Percentiles rank a stretch among this genome's conserved stretches.
Conservation (phyloP, 2,329 filamentous ascomycete species). For the Ramularia endophylla region DNA sequence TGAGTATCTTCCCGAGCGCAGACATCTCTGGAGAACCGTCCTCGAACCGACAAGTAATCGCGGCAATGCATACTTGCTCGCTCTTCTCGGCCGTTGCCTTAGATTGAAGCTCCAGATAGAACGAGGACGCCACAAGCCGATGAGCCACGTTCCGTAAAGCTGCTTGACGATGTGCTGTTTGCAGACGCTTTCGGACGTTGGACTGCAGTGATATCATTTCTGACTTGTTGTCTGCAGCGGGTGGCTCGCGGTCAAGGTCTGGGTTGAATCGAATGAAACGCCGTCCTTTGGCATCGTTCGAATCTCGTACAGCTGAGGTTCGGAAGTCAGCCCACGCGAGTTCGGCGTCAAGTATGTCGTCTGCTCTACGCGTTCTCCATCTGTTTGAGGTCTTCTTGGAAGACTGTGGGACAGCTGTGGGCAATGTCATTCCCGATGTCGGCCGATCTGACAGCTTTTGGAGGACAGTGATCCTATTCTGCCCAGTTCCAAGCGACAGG, state of each 20-base stretch:
- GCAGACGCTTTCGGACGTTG: constrained; percentile 28
- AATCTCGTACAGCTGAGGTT: constrained; percentile 23
- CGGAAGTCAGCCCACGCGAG: constrained; percentile 31
- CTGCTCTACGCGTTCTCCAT: constrained; percentile 23
- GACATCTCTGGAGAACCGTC: constrained; percentile 29
- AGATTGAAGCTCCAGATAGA: constrained; percentile 33
- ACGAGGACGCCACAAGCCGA: constrained; percentile 33
- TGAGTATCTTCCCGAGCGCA: constrained; percentile 27
- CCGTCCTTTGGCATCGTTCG: constrained; percentile 20
- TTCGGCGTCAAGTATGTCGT: constrained; percentile 34
- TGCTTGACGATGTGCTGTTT: constrained; percentile 24
- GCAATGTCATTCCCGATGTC: constrained; percentile 3
- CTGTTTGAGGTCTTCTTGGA: constrained; percentile 13
- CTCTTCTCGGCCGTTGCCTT: constrained; percentile 28
- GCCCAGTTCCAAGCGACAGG: constrained; percentile 30
- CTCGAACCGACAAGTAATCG: constrained; percentile 31
- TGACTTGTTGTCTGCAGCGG: constrained; percentile 32
- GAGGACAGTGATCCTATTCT: constrained; percentile 27
- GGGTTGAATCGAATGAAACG: constrained; percentile 34
- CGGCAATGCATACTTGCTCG: constrained; percentile 28
- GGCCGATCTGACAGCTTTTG: constrained; percentile 25
- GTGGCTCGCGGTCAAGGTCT: constrained; percentile 27
- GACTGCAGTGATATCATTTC: constrained; percentile 29
- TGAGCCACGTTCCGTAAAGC: constrained; percentile 30
- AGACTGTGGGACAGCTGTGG: constrained; percentile 2